A percentile compares a stretch with the other conserved stretches of the same genome.
These are phyloP conservation scores for Heimioporus sp. DNA, from an alignment of 768 basidiomycete genomes.

Conservation along the genomic window DNA sequence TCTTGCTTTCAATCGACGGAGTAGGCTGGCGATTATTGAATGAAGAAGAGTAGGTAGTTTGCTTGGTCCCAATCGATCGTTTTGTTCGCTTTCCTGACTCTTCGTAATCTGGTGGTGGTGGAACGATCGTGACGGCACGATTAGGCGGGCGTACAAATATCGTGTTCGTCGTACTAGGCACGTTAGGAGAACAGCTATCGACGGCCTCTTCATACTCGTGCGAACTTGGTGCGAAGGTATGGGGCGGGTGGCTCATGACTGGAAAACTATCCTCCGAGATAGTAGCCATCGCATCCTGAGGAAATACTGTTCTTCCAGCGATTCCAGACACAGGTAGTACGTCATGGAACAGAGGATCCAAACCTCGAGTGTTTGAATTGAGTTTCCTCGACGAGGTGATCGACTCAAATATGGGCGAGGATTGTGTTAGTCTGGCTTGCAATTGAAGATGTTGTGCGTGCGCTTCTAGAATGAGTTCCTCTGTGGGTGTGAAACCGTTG, in stretches of 20 bases:
- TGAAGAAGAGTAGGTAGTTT: neutral
- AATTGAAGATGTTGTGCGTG: conserved; percentile 35
- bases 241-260: conserved; percentile 15
- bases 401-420: conserved; percentile 10
- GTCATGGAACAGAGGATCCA: conserved; percentile 5
- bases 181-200: neutral
- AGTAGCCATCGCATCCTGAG: conserved; percentile 21
- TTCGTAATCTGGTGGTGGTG: conserved; percentile 23
- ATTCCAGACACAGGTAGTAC: neutral
- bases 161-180: neutral
- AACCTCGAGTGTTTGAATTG: conserved; percentile 4
- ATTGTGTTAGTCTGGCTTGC: conserved; percentile 8
- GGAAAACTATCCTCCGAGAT: conserved; percentile 40
- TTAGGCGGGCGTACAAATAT: conserved; percentile 22
- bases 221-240: conserved; percentile 3
- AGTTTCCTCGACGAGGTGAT: conserved; percentile 4
- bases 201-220: neutral
- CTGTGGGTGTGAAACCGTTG: conserved; percentile 65
- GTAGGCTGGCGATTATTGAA: conserved; percentile 8
- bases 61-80: conserved; percentile 4
- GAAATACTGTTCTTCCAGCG: conserved; percentile 4
- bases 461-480: conserved; percentile 64
- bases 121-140: conserved; percentile 31
- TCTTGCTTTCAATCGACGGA: conserved; percentile 1
- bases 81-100: conserved; percentile 16